A percentile compares a stretch with the other conserved stretches of the same genome.
Conservation (phyloP, 2,329 filamentous ascomycete genomes). For the Lanzia echinophila region DNA sequence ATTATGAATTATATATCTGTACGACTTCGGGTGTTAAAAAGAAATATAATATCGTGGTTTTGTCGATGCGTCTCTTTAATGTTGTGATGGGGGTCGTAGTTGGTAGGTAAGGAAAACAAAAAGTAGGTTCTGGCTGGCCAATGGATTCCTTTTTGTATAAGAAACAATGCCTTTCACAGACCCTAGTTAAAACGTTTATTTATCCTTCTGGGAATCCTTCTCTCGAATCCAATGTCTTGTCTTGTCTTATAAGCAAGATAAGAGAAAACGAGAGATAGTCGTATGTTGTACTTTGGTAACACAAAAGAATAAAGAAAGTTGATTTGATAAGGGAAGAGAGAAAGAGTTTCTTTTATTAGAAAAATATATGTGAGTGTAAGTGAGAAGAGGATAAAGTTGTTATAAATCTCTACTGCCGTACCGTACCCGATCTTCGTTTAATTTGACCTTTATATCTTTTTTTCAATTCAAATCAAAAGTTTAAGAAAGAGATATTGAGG, state of each 20-base stretch:
- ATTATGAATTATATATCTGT: constrained; percentile 1
- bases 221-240: neutral
- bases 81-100: too few relatives aligned
- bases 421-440: too few relatives aligned
- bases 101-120: neutral
- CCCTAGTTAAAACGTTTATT: neutral
- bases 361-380: too few relatives aligned
- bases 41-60: neutral
- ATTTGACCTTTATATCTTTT: too few relatives aligned
- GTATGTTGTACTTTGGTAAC: neutral
- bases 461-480: too few relatives aligned
- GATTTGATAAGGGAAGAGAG: neutral
- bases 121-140: neutral
- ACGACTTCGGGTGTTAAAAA: neutral
- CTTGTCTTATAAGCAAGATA: neutral
- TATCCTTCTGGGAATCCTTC: neutral
- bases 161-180: neutral
- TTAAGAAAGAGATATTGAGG: neutral
- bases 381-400: too few relatives aligned
- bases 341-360: too few relatives aligned
- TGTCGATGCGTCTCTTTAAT: neutral
- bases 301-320: neutral
- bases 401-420: too few relatives aligned
- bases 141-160: neutral
- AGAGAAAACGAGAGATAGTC: neutral